These are phyloP conservation scores for Phytophthora aleatoria DNA, from an alignment of 352 stramenopile species.

Conservation along the genomic window DNA sequence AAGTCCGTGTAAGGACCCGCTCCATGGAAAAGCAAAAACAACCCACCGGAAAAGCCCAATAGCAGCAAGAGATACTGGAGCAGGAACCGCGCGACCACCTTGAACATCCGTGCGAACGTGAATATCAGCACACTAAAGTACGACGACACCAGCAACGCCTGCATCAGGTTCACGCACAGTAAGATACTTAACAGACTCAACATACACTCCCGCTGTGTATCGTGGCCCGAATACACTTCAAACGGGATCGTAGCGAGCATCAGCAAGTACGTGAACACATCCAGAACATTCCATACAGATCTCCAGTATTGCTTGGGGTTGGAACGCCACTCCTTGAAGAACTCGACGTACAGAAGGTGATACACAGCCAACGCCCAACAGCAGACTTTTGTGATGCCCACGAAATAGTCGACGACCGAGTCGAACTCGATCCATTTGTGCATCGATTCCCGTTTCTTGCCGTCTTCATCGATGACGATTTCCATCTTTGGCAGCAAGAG, in stretches of 20 bases:
- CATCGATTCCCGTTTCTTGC: conserved; percentile 31
- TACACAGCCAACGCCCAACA: conserved; percentile 55
- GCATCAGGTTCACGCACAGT: conserved; percentile 62
- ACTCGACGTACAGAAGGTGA: conserved; percentile 60
- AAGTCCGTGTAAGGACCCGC: conserved; percentile 48
- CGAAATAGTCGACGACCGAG: conserved; percentile 44
- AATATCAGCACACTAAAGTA: conserved; percentile 72
- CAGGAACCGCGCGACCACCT: conserved; percentile 55
- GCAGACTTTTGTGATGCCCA: conserved; percentile 45
- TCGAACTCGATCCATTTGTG: conserved; percentile 52
- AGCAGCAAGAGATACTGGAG: conserved; percentile 59
- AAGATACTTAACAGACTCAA: conserved; percentile 57
- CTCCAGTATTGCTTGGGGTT: conserved; percentile 51
- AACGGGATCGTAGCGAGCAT: conserved; percentile 55
- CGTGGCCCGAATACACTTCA: conserved; percentile 41
- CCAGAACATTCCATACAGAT: conserved; percentile 60
- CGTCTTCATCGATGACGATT: conserved; percentile 32
- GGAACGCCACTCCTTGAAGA: conserved; percentile 60
- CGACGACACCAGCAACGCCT: conserved; percentile 54
- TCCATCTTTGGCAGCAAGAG: conserved; percentile 51
- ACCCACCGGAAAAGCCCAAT: conserved; percentile 49
- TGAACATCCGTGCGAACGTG: conserved; percentile 69
- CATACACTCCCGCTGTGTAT: conserved; percentile 51
- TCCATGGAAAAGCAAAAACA: conserved; percentile 57
- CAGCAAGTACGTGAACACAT: conserved; percentile 55